These are phyloP conservation scores for Pinus tabuliformis DNA, from an alignment of 75 land plant species.

Conservation along the genomic window DNA sequence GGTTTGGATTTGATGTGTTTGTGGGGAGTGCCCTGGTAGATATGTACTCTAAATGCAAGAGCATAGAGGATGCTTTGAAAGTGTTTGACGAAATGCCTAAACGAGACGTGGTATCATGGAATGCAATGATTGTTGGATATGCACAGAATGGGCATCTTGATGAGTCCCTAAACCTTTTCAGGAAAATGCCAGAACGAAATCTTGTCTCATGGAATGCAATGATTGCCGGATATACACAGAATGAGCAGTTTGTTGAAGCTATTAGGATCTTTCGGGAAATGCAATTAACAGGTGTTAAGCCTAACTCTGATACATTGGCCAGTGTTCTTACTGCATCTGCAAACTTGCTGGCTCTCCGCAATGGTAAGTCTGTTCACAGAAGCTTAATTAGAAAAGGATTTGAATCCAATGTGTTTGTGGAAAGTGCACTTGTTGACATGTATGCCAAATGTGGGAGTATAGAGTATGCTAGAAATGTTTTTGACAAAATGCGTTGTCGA, in stretches of 20 bases:
- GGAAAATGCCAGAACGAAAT: not conserved
- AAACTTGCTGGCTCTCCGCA: conserved; percentile 29
- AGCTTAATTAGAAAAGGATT: conserved; percentile 34
- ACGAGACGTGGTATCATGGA: not conserved
- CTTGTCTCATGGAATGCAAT: conserved; percentile 44
- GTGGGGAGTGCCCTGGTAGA: conserved; percentile 50
- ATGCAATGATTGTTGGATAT: not conserved
- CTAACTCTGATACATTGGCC: conserved; percentile 43
- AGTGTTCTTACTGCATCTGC: conserved; percentile 42
- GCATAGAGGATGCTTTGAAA: conserved; percentile 3
- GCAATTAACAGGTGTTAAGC: conserved; percentile 14
- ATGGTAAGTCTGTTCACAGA: conserved; percentile 36
- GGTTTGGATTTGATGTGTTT: conserved; percentile 39
- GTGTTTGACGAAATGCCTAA: not conserved
- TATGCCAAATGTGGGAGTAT: conserved; percentile 60
- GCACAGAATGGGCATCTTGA: not conserved
- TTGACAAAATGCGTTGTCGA: conserved; percentile 23
- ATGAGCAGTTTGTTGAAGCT: conserved; percentile 26
- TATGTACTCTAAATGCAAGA: conserved; percentile 45
- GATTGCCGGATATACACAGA: conserved; percentile 43
- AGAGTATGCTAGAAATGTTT: conserved; percentile 32
- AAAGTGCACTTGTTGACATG: conserved; percentile 58
- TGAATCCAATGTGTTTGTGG: conserved; percentile 24
- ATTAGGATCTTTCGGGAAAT: conserved; percentile 26
- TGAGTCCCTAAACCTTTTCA: not conserved